Evolutionary conservation across 2,329 filamentous ascomycete species (phyloP), one percentile per base, ranked within the genome.

Genomic region (Colletotrichum australisinense): DNA sequence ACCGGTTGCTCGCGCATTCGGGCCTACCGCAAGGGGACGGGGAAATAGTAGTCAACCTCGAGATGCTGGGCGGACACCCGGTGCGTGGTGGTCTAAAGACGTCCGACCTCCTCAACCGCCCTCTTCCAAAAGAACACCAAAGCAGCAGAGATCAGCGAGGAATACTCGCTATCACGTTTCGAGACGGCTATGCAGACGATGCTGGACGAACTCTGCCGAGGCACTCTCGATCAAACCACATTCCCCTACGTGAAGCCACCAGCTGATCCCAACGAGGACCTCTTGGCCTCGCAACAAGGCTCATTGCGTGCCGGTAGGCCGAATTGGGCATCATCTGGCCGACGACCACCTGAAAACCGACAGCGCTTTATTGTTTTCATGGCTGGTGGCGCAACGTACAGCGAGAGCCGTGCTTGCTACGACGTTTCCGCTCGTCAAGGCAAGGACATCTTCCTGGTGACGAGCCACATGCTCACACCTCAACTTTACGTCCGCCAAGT

Each of bases 311-410:
- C 94, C 11, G 95, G 95, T 19, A 97, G 98, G 79, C 97, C 96
- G 1, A 98, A 95, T 55, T 99, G 97, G 97, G 97, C 97, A 2
- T 94, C 94, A 66, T 93, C 94, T 11, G 92, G 95, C 56, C 89
- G 93, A 58, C 90, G 92, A 86, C 72, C 90, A 88, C 73, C 82
- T 1, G 96, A 98, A 80, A 97, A 95, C 76, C 91, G 93, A 66
- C 97, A 99, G 81, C 92, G 97, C 65, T 89, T 98, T 67, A 94
- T 99, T 72, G 92, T 98, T 19, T 98, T 98, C 81, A 93, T 98
- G 89, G 97, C 96, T 1, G 97, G 97, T 60, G 97, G 97, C 57
- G 97, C 97, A 24, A 98, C 97, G 0, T 98, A 96, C 81, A 95
- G 94, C 5, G 97, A 99, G 84, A 90, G 94, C 38, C 91, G 97